A percentile compares a stretch with the other conserved stretches of the same genome.
These are phyloP conservation scores for Aurantiochytrium sp. DNA, from an alignment of 108 stramenopile genomes.

Conservation along the genomic window DNA sequence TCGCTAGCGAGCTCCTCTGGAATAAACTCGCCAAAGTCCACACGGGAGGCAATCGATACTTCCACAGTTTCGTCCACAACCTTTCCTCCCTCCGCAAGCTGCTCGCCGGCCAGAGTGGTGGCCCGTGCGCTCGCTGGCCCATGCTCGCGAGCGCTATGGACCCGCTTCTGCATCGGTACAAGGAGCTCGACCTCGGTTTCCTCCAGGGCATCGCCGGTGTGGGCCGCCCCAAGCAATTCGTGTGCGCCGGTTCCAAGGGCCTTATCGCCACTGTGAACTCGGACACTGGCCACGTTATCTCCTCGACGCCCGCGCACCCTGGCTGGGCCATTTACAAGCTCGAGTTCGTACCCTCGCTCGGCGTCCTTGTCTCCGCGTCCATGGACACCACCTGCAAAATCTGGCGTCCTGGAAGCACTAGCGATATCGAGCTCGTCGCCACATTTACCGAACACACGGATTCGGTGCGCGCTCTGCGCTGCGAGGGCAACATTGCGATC, in stretches of 20 bases:
- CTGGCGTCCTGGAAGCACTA: neutral
- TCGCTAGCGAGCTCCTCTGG: neutral
- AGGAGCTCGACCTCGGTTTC: neutral
- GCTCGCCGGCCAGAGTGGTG: neutral
- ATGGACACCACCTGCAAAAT: slow-evolving; percentile 19
- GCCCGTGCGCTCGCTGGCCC: neutral
- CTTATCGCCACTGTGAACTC: neutral
- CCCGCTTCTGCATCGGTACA: neutral
- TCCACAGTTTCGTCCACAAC: neutral
- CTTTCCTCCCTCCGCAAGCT: neutral
- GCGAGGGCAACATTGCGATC: neutral
- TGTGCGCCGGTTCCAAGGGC: neutral
- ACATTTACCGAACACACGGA: neutral
- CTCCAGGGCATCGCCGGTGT: neutral
- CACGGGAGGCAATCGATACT: neutral
- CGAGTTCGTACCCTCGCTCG: neutral
- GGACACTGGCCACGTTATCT: neutral
- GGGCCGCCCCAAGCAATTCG: neutral
- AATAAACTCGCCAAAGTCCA: neutral
- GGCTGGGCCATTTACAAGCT: neutral
- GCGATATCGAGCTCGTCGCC: neutral
- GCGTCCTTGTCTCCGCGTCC: neutral
- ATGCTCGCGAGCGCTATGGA: slow-evolving; percentile 12
- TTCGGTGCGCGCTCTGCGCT: neutral
- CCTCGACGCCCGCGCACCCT: neutral